phyloP scores from a whole-genome alignment of 2,329 filamentous ascomycete genomes.

The Juglanconis juglandina region DNA sequence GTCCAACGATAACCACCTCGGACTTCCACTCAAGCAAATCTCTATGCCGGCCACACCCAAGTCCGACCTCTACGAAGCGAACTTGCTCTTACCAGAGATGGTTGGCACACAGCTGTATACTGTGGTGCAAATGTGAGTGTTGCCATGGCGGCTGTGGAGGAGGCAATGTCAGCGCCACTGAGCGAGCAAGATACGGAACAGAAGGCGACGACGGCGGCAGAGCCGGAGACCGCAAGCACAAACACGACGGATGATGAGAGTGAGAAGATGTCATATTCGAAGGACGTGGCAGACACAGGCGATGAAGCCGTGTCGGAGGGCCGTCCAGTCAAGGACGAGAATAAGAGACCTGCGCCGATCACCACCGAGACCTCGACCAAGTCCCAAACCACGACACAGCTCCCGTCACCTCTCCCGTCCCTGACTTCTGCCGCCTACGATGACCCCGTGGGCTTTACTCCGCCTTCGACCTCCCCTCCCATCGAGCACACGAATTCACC shows the following conservation, averaged over 20 bases:
- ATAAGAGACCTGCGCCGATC: neutral
- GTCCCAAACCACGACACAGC: neutral
- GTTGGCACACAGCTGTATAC: neutral
- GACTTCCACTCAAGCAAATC: neutral
- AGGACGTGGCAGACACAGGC: neutral
- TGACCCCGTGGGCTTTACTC: neutral
- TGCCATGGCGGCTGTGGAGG: conserved; percentile 13
- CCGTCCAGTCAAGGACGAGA: neutral
- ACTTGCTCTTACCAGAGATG: neutral
- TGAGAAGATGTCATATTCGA: neutral
- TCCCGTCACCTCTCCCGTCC: conserved; percentile 7
- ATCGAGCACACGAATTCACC: neutral
- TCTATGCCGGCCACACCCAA: neutral
- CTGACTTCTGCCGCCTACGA: neutral
- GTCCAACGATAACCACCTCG: neutral
- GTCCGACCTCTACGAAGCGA: neutral
- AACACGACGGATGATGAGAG: neutral
- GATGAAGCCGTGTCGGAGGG: neutral
- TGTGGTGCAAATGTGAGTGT: neutral
- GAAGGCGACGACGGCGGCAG: neutral
- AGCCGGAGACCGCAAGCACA: neutral
- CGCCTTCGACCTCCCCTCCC: neutral
- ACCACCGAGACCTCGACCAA: neutral
- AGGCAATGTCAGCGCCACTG: conserved; percentile 3
- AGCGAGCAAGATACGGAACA: neutral